A percentile compares a stretch with the other conserved stretches of the same genome.
These are phyloP conservation scores for Leucosporidium yakuticum DNA, from an alignment of 768 basidiomycete species.

Conservation along the genomic window DNA sequence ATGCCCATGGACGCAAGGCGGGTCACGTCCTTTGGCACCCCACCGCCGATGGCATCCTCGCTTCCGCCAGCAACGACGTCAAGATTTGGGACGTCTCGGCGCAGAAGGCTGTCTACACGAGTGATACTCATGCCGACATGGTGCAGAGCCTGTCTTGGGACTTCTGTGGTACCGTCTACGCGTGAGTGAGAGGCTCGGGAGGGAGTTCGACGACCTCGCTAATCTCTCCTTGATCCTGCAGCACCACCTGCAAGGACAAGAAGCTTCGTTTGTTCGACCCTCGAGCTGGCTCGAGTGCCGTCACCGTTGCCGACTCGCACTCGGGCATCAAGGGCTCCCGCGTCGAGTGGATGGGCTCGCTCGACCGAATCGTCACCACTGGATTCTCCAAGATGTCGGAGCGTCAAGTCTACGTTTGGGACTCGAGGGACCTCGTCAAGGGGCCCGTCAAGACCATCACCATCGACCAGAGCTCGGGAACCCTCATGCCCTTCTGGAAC, in stretches of 20 bases:
- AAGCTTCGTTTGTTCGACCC: slow-evolving; percentile 89
- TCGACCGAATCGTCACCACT: slow-evolving; percentile 83
- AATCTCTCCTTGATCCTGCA: neutral
- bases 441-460: slow-evolving; percentile 60
- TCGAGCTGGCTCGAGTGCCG: slow-evolving; percentile 71
- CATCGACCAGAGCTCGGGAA: slow-evolving; percentile 85
- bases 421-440: slow-evolving; percentile 66
- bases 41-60: slow-evolving; percentile 76
- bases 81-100: slow-evolving; percentile 82
- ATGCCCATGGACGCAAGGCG: slow-evolving; percentile 62
- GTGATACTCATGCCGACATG: slow-evolving; percentile 68
- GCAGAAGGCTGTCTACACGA: slow-evolving; percentile 56
- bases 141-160: slow-evolving; percentile 83
- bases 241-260: slow-evolving; percentile 72
- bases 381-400: slow-evolving; percentile 97
- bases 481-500: slow-evolving; percentile 95
- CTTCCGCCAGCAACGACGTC: slow-evolving; percentile 72
- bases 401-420: slow-evolving; percentile 84
- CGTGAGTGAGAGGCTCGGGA: slow-evolving; percentile 38
- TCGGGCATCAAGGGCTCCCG: slow-evolving; percentile 88
- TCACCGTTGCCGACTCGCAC: slow-evolving; percentile 78
- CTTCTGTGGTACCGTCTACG: slow-evolving; percentile 68
- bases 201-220: neutral
- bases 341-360: slow-evolving; percentile 82
- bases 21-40: slow-evolving; percentile 94